Percentiles rank a stretch among this genome's conserved stretches.
Conservation (phyloP, 495 filamentous ascomycete species). For the Aspergillus steynii region DNA sequence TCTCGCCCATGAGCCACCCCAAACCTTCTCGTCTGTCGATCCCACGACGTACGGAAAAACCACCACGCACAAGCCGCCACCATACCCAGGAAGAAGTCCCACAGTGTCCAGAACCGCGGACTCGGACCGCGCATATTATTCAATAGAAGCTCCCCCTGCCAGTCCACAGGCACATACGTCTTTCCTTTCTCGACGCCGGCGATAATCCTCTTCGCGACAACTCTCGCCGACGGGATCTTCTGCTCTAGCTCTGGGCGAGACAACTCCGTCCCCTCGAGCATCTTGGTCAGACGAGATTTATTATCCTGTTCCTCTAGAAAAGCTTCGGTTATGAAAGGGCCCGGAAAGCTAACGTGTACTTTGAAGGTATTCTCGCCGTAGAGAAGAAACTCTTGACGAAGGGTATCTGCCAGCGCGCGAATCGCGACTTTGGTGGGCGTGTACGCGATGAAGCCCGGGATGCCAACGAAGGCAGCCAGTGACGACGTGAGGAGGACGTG, state of each 20-base stretch:
- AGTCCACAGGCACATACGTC: slow-evolving; percentile 20
- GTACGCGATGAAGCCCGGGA: slow-evolving; percentile 44
- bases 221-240: slow-evolving; percentile 1
- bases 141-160: slow-evolving; percentile 18
- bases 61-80: slow-evolving; percentile 19
- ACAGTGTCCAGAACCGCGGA: slow-evolving; percentile 18
- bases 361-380: slow-evolving; percentile 20
- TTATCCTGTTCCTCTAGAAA: slow-evolving; percentile 33
- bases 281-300: slow-evolving; percentile 38
- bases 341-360: slow-evolving; percentile 35
- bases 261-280: slow-evolving; percentile 29
- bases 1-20: slow-evolving; percentile 2
- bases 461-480: slow-evolving; percentile 33
- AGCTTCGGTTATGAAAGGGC: slow-evolving; percentile 29
- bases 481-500: slow-evolving; percentile 37
- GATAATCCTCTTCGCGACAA: slow-evolving; percentile 15
- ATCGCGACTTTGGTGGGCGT: slow-evolving; percentile 35
- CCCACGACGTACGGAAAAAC: slow-evolving; percentile 11
- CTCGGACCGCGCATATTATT: slow-evolving; percentile 32
- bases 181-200: slow-evolving; percentile 12
- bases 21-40: slow-evolving; percentile 16
- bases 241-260: background rate
- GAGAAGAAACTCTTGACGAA: slow-evolving; percentile 33
- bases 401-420: slow-evolving; percentile 40
- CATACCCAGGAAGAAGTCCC: slow-evolving; percentile 20